phyloP scores from a whole-genome alignment of 2,329 filamentous ascomycete genomes.

The Camillea tinctor region DNA sequence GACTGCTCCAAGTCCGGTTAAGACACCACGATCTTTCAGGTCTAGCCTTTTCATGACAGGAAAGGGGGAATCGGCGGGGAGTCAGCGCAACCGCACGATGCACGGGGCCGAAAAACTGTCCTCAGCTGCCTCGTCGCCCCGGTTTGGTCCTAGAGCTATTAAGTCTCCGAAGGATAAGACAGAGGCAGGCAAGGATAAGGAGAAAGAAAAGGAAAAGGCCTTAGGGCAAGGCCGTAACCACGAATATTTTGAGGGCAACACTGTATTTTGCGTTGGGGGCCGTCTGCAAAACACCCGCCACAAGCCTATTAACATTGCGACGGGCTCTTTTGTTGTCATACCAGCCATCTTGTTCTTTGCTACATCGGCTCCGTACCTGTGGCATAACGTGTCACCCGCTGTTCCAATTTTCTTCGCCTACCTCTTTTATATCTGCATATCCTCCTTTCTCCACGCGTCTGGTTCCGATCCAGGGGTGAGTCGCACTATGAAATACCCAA shows the following conservation, averaged over 20 bases:
- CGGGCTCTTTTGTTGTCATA: constrained; percentile 74
- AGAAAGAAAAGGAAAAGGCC: constrained; percentile 17
- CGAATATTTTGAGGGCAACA: constrained; percentile 93
- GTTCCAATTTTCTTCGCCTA: constrained; percentile 90
- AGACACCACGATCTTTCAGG: constrained; percentile 73
- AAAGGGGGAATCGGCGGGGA: constrained; percentile 49
- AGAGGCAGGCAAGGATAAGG: constrained; percentile 21
- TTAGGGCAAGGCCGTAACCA: constrained; percentile 68
- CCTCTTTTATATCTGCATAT: constrained; percentile 84
- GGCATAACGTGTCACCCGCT: constrained; percentile 82
- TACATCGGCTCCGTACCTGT: constrained; percentile 82
- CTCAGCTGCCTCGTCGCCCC: constrained; percentile 74
- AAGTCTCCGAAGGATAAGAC: constrained; percentile 22
- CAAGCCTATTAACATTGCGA: constrained; percentile 84
- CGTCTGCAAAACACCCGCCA: constrained; percentile 85
- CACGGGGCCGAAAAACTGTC: constrained; percentile 80
- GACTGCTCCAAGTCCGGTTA: constrained; percentile 58
- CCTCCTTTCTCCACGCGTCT: constrained; percentile 92
- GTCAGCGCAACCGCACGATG: constrained; percentile 54
- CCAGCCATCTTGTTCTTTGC: constrained; percentile 81
- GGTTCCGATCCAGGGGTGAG: constrained; percentile 88
- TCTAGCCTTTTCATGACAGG: constrained; percentile 69
- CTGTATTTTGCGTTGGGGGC: constrained; percentile 82
- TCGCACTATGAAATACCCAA: constrained; percentile 21
- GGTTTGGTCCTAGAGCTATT: constrained; percentile 41